phyloP scores from a whole-genome alignment of 371 early-diverging fungal genomes.

The Amoeboradix gromovi region DNA sequence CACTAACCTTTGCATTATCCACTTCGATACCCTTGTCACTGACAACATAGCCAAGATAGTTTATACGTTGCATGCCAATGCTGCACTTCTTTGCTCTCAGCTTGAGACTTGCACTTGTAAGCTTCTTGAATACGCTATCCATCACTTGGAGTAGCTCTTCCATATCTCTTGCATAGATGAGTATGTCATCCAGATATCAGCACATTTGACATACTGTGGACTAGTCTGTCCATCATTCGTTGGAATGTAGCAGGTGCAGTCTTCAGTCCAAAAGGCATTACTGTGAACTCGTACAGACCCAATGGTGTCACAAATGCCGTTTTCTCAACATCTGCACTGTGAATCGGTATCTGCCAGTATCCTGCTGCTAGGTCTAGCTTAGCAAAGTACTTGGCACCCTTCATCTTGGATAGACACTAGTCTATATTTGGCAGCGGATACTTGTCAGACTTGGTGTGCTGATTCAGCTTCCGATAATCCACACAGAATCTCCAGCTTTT shows the following conservation, averaged over 20 bases:
- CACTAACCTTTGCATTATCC: conserved; percentile 9
- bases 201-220: conserved; percentile 7
- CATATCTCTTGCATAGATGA: conserved; percentile 17
- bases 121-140: conserved; percentile 11
- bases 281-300: conserved; percentile 16
- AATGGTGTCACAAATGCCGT: conserved; percentile 19
- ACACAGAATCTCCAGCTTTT: not conserved
- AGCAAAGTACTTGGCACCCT: conserved; percentile 7
- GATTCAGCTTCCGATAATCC: not conserved
- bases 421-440: not conserved
- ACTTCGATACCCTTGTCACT: conserved; percentile 6
- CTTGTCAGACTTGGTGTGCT: not conserved
- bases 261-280: conserved; percentile 20
- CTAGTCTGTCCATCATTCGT: conserved; percentile 10
- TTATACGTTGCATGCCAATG: conserved; percentile 10
- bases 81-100: conserved; percentile 23
- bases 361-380: conserved; percentile 13
- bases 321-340: conserved; percentile 7
- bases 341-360: conserved; percentile 13
- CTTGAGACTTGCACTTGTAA: conserved; percentile 9
- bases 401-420: not conserved
- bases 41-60: conserved; percentile 17
- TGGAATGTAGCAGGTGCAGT: conserved; percentile 19
- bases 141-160: conserved; percentile 14
- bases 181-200: conserved; percentile 24